These are phyloP conservation scores for Fusarium austroafricanum DNA, from an alignment of 2,329 filamentous ascomycete genomes.

Conservation along the genomic window DNA sequence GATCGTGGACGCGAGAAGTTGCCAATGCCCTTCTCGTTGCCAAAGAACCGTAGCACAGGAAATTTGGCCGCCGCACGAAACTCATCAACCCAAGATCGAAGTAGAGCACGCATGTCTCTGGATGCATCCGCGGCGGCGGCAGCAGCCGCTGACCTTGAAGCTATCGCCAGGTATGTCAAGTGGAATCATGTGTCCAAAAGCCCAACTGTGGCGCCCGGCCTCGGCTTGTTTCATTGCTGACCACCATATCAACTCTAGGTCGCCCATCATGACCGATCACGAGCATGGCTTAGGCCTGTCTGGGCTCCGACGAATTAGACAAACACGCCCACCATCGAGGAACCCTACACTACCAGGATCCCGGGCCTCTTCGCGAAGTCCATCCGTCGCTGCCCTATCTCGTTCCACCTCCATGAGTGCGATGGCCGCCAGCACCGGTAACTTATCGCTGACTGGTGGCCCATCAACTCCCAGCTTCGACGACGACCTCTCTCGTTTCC, in stretches of 20 bases:
- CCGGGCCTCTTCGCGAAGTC: conserved; percentile 70
- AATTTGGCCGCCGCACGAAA: conserved; percentile 65
- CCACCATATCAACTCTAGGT: conserved; percentile 63
- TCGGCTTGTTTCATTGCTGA: conserved; percentile 41
- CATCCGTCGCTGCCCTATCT: conserved; percentile 67
- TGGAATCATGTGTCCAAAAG: conserved; percentile 37
- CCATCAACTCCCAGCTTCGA: conserved; percentile 80
- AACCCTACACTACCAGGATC: conserved; percentile 73
- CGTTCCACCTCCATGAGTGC: conserved; percentile 78
- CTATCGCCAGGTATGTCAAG: conserved; percentile 74
- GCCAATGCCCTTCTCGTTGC: conserved; percentile 62
- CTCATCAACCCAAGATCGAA: conserved; percentile 61
- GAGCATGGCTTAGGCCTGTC: conserved; percentile 88
- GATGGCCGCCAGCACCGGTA: conserved; percentile 68
- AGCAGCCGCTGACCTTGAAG: conserved; percentile 71
- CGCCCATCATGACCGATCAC: conserved; percentile 84
- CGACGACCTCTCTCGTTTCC: conserved; percentile 93
- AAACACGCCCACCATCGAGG: conserved; percentile 75
- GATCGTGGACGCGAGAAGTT: conserved; percentile 60
- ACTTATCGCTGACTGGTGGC: conserved; percentile 67
- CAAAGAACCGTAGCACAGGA: conserved; percentile 74
- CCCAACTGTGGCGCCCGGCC: conserved; percentile 26
- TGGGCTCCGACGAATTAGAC: conserved; percentile 92
- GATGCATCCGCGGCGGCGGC: conserved; percentile 76
- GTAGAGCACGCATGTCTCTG: conserved; percentile 78